These are phyloP conservation scores for Phytophthora foliorum DNA, from an alignment of 352 stramenopile species.

Conservation along the genomic window DNA sequence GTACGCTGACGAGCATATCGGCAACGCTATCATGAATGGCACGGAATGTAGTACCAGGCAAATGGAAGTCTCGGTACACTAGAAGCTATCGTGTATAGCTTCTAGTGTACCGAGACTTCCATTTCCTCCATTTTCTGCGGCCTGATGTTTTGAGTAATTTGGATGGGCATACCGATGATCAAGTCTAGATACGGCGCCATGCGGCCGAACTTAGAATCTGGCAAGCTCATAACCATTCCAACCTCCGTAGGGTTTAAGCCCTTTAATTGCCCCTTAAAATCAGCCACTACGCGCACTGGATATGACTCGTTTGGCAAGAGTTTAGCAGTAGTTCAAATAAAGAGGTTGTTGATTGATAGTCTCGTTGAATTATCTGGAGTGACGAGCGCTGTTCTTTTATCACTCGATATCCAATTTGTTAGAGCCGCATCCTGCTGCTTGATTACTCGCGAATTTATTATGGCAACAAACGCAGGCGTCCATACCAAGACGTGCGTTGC, in stretches of 20 bases:
- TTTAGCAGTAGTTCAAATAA: not conserved
- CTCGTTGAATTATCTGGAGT: not conserved
- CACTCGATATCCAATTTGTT: not conserved
- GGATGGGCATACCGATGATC: not conserved
- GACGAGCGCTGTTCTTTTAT: not conserved
- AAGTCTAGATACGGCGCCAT: not conserved
- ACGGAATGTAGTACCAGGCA: not conserved
- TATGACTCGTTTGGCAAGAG: not conserved
- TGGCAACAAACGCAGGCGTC: not conserved
- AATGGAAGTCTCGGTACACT: no score
- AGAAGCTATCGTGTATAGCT: no score
- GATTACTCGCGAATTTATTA: conserved; percentile 3
- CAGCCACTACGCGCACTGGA: not conserved
- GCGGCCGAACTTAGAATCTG: not conserved
- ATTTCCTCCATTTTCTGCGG: not conserved
- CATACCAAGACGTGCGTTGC: not conserved
- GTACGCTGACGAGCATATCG: not conserved
- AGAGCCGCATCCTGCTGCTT: not conserved
- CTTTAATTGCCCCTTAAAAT: not conserved
- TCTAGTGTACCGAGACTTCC: not conserved
- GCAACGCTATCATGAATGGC: not conserved
- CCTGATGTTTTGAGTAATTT: no score
- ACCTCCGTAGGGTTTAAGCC: not conserved
- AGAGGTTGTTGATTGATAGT: conserved; percentile 2
- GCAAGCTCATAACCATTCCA: not conserved